These are phyloP conservation scores for Orbilia javanica DNA, from an alignment of 2,329 filamentous ascomycete species.

Conservation along the genomic window DNA sequence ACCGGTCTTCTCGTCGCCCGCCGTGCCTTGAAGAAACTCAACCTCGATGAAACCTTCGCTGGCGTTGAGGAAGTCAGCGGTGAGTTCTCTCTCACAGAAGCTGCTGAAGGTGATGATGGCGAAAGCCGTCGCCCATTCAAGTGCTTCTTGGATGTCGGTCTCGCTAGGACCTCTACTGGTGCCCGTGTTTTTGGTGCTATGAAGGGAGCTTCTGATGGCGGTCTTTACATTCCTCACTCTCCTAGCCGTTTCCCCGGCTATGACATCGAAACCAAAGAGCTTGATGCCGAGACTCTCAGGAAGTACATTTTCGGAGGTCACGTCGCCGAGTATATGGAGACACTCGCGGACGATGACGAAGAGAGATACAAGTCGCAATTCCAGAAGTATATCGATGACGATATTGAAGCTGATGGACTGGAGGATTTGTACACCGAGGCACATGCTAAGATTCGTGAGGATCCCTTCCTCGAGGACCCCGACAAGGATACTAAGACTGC, in stretches of 20 bases:
- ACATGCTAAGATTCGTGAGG: slow-evolving; percentile 95
- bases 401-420: slow-evolving; percentile 93
- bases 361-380: slow-evolving; percentile 99
- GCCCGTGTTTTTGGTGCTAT: slow-evolving; percentile 99
- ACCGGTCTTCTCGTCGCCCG: slow-evolving; percentile 97
- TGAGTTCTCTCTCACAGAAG: slow-evolving; percentile 96
- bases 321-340: slow-evolving; percentile 99
- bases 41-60: slow-evolving; percentile 89
- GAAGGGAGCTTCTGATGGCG: slow-evolving; percentile 99
- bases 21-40: slow-evolving; percentile 96
- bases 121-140: slow-evolving; percentile 97
- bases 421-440: slow-evolving; percentile 97
- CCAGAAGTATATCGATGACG: slow-evolving; percentile 96
- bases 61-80: slow-evolving; percentile 98
- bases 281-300: slow-evolving; percentile 95
- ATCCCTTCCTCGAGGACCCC: slow-evolving; percentile 94
- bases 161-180: slow-evolving; percentile 96
- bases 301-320: slow-evolving; percentile 99
- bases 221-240: slow-evolving; percentile 96
- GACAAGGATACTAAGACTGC: slow-evolving; percentile 91
- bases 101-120: slow-evolving; percentile 87
- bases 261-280: slow-evolving; percentile 97
- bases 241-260: slow-evolving; percentile 99
- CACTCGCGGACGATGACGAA: slow-evolving; percentile 98
- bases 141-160: slow-evolving; percentile 97